These are phyloP conservation scores for Ustulina deusta DNA, from an alignment of 2,329 filamentous ascomycete species.

Conservation along the genomic window DNA sequence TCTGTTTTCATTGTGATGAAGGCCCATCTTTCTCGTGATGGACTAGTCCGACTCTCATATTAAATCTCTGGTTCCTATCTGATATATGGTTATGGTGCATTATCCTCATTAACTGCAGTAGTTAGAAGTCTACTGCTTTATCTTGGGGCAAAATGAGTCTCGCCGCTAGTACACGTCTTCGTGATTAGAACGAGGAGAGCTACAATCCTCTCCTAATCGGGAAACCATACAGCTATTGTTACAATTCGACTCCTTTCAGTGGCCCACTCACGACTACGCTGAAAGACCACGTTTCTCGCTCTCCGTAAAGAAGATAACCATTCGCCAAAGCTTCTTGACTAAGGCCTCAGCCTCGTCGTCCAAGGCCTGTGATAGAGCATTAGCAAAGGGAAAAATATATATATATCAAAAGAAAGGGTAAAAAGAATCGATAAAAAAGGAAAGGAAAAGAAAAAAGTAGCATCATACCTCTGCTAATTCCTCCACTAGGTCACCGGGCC, in stretches of 20 bases:
- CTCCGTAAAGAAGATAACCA: slow-evolving; percentile 98
- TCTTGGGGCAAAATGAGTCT: neutral
- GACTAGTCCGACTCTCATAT: neutral
- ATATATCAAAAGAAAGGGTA: slow-evolving; percentile 1
- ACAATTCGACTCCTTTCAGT: slow-evolving; percentile 9
- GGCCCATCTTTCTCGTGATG: neutral
- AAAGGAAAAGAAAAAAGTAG: neutral
- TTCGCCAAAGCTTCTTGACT: slow-evolving; percentile 97
- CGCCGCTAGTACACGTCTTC: neutral
- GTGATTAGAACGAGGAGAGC: neutral
- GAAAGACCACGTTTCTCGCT: slow-evolving; percentile 90
- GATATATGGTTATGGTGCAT: neutral
- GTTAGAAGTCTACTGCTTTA: neutral
- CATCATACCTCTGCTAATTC: slow-evolving; percentile 82
- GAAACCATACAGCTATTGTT: slow-evolving; percentile 19
- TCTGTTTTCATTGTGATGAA: neutral
- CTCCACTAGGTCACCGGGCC: slow-evolving; percentile 83
- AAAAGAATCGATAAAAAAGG: neutral
- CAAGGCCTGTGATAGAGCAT: slow-evolving; percentile 70
- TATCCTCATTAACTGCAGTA: neutral
- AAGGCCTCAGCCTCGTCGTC: slow-evolving; percentile 95
- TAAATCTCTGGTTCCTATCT: slow-evolving; percentile 4
- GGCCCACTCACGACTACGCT: slow-evolving; percentile 58
- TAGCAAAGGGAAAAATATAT: slow-evolving; percentile 47
- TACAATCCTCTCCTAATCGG: slow-evolving; percentile 2